Conservation (phyloP, 169 alveolate species). For the Eimeria falciformis region DNA sequence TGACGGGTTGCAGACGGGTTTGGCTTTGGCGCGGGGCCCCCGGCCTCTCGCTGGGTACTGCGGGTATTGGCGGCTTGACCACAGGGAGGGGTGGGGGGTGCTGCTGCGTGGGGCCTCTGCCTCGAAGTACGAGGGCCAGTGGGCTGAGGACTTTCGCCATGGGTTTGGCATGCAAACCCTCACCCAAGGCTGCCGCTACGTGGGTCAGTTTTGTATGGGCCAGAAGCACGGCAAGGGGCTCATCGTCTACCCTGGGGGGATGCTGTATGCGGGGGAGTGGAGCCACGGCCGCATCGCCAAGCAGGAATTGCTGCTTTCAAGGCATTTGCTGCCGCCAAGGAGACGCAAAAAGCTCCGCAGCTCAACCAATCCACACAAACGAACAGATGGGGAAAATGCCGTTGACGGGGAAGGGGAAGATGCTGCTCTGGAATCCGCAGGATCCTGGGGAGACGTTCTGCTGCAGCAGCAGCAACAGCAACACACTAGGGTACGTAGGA, state of each 20-base stretch:
- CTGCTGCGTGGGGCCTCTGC: constrained; percentile 74
- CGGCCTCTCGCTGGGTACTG: constrained; percentile 54
- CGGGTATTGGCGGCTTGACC: constrained; percentile 78
- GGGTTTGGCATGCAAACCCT: constrained; percentile 82
- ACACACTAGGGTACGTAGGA: not conserved
- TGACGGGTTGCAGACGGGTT: constrained; percentile 45
- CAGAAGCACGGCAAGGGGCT: constrained; percentile 80
- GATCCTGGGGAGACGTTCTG: not conserved
- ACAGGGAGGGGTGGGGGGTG: constrained; percentile 84
- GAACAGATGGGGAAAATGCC: not conserved
- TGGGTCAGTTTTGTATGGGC: constrained; percentile 78
- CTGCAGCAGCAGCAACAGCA: constrained; percentile 6
- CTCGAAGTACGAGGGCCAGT: constrained; percentile 81
- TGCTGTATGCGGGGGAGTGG: constrained; percentile 81
- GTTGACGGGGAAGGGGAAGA: constrained; percentile 8
- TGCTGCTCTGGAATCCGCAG: not conserved
- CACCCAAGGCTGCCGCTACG: constrained; percentile 77
- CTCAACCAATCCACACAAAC: not conserved
- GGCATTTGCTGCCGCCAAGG: constrained; percentile 14
- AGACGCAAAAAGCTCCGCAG: not conserved
- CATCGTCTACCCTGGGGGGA: constrained; percentile 80
- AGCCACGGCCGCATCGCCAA: constrained; percentile 72
- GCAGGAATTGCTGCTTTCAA: constrained; percentile 76
- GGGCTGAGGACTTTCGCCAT: constrained; percentile 79
- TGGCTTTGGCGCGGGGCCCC: not conserved